Conservation (phyloP, 1,139 yeast genomes). For the Komagataea norvegica region DNA sequence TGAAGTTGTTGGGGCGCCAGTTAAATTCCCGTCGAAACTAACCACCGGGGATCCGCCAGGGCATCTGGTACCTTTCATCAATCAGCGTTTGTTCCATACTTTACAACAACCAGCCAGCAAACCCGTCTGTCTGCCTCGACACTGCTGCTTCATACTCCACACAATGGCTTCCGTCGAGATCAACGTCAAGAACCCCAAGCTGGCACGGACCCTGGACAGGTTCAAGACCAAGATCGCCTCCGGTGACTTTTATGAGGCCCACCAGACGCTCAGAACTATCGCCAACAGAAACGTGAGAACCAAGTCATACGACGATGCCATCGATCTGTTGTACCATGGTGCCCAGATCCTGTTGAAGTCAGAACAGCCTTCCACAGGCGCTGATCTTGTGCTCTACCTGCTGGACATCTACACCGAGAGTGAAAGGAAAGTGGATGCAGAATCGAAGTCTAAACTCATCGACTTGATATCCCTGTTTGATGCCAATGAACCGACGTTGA, state of each 20-base stretch:
- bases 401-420: constrained; percentile 62
- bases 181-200: constrained; percentile 31
- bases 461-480: constrained; percentile 30
- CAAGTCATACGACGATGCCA: constrained; percentile 63
- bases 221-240: constrained; percentile 65
- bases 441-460: constrained; percentile 35
- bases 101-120: too few species aligned
- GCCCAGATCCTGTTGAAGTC: constrained; percentile 63
- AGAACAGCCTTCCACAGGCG: constrained; percentile 71
- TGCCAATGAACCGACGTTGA: constrained; percentile 59
- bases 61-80: too few species aligned
- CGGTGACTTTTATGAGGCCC: constrained; percentile 89
- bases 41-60: too few species aligned
- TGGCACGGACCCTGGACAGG: constrained; percentile 56
- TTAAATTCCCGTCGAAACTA: too few species aligned
- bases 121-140: too few species aligned
- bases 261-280: constrained; percentile 85
- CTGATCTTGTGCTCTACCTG: constrained; percentile 71
- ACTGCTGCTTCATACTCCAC: too few species aligned
- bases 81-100: too few species aligned
- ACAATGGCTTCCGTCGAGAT: constrained; percentile 4
- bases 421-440: constrained; percentile 38
- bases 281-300: constrained; percentile 76
- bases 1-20: too few species aligned
- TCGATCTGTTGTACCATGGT: constrained; percentile 67